Evolutionary conservation across 257 asterid species (phyloP), one percentile per base, ranked within the genome.

Genomic region (Catharanthus roseus): DNA sequence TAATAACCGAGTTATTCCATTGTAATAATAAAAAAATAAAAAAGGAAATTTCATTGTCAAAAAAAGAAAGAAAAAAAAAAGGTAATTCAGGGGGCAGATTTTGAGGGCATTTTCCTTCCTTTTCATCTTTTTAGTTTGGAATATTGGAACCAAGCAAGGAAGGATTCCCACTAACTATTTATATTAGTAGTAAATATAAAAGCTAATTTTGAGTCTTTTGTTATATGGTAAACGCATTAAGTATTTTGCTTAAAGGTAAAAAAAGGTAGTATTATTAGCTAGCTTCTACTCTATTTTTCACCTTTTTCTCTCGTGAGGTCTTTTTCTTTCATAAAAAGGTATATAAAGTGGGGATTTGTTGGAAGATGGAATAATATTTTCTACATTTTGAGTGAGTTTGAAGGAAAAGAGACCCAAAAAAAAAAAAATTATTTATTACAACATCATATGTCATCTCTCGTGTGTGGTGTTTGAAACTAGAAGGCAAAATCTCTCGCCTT

Each of bases 261-360:
- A 42, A 42, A 42, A 42, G 47, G 47, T 16, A 3, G 53, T 15
- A 1, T n/a, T n/a, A n/a, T n/a, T n/a, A n/a, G n/a, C 42, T 38
- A 38, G 42, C 42, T 38, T 2, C 45, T 62, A 0, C 16, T 34
- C 42, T 38, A 38, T 8, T 38, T 38, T 38, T 38, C 42, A 38
- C 42, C 42, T 62, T 62, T 61, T 61, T 28, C 36, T 34, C 34
- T n/a, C 21, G 67, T 62, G 21, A 34, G 67, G 67, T 62, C 67
- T 34, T 47, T 62, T 62, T 62, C 39, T 42, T 60, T 60, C 39
- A 3, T 16, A 8, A 60, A 60, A 60, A 31, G 2, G 38, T 23
- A 31, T 1, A 60, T 12, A 60, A 36, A 29, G 5, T 28, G 39
- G n/a, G n/a, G 31, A 3, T 3, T 31, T 31, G 42, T 15, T 31